These are phyloP conservation scores for Coemansia sp. DNA, from an alignment of 192 early-diverging fungal species.

Conservation along the genomic window DNA sequence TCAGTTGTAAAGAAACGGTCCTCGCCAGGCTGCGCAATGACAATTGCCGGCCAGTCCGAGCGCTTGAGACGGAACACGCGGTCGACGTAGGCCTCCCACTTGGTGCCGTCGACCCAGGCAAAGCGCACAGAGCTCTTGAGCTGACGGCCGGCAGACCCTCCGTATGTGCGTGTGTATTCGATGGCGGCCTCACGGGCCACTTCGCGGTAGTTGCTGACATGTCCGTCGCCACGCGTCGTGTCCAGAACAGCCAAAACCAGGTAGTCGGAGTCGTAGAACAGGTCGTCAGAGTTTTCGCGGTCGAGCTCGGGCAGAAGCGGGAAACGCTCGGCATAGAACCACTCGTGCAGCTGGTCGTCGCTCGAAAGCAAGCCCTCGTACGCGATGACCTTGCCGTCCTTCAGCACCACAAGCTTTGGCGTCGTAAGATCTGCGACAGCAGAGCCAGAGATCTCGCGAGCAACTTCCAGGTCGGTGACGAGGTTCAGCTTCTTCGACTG, in stretches of 20 bases:
- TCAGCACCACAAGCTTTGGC: slow-evolving; percentile 62
- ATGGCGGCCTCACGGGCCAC: slow-evolving; percentile 28
- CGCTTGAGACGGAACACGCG: slow-evolving; percentile 54
- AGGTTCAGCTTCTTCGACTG: slow-evolving; percentile 43
- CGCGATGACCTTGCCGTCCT: slow-evolving; percentile 54
- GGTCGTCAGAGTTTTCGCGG: slow-evolving; percentile 67
- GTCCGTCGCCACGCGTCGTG: slow-evolving; percentile 22
- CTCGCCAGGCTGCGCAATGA: slow-evolving; percentile 59
- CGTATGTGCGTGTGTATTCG: slow-evolving; percentile 19
- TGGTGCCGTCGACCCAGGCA: slow-evolving; percentile 64
- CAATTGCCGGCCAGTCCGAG: slow-evolving; percentile 40
- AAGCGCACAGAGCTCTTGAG: slow-evolving; percentile 55
- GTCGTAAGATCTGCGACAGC: slow-evolving; percentile 8
- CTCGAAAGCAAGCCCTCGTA: slow-evolving; percentile 41
- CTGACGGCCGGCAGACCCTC: not conserved
- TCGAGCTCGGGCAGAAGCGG: slow-evolving; percentile 67
- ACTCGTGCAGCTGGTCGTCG: slow-evolving; percentile 55
- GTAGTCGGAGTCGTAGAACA: slow-evolving; percentile 67
- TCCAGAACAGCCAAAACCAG: slow-evolving; percentile 70
- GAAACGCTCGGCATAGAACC: slow-evolving; percentile 67
- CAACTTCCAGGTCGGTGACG: slow-evolving; percentile 17
- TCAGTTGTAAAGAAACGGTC: slow-evolving; percentile 44
- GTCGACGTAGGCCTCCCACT: slow-evolving; percentile 64
- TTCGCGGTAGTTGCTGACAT: slow-evolving; percentile 16
- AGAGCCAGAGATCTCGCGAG: slow-evolving; percentile 8